These are phyloP conservation scores for Metschnikowia kofuensis DNA, from an alignment of 805 yeast genomes.

Conservation along the genomic window DNA sequence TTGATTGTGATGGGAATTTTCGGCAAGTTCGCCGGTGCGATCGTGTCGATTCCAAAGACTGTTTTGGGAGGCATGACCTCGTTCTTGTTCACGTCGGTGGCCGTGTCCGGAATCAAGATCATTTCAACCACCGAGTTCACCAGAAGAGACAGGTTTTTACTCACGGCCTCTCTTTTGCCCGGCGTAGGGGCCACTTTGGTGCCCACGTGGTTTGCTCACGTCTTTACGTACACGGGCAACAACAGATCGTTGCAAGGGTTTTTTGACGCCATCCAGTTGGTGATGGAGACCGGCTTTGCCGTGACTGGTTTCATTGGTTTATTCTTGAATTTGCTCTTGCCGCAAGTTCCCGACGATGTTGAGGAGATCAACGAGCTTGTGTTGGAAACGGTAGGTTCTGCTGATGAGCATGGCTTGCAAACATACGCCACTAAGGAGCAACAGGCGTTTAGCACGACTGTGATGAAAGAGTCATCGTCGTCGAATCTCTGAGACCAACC, in stretches of 20 bases:
- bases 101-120: constrained; percentile 20
- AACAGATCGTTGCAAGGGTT: constrained; percentile 16
- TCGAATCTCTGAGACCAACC: constrained; percentile 1
- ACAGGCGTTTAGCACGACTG: constrained; percentile 8
- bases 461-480: constrained; percentile 9
- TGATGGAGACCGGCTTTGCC: constrained; percentile 20
- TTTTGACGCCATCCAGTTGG: constrained; percentile 18
- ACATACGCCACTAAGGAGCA: constrained; percentile 16
- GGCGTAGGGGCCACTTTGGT: constrained; percentile 18
- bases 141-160: constrained; percentile 19
- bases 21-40: constrained; percentile 48
- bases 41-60: constrained; percentile 75
- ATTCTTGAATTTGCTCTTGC: constrained; percentile 18
- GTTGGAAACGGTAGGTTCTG: constrained; percentile 19
- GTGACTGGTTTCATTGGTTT: constrained; percentile 18
- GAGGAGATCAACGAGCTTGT: constrained; percentile 20
- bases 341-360: constrained; percentile 17
- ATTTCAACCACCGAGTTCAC: constrained; percentile 21
- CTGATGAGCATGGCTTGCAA: constrained; percentile 17
- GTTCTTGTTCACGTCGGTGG: constrained; percentile 19
- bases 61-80: constrained; percentile 21
- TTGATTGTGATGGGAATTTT: constrained; percentile 83
- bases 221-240: constrained; percentile 16
- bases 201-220: constrained; percentile 17
- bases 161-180: constrained; percentile 18